These are phyloP conservation scores for Apiotrichum siamense DNA, from an alignment of 1,284 basidiomycete species.

Conservation along the genomic window DNA sequence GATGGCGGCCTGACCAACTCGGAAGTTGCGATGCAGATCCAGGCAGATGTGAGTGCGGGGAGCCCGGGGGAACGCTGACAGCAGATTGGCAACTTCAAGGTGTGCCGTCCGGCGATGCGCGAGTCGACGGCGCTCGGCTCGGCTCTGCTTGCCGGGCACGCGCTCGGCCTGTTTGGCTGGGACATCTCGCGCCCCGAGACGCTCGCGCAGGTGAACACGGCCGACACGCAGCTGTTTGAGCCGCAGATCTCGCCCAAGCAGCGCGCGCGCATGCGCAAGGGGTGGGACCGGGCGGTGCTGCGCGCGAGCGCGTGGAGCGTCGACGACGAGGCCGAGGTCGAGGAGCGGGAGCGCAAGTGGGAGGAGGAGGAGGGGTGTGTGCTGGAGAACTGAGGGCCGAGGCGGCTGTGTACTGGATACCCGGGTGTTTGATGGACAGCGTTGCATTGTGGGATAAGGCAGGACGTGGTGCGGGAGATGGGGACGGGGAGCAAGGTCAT, in stretches of 20 bases:
- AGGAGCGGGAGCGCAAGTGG: constrained; percentile 18
- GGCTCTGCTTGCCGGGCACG: constrained; percentile 86
- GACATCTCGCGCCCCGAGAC: constrained; percentile 78
- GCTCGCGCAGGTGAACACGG: constrained; percentile 78
- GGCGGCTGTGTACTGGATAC: too few species aligned
- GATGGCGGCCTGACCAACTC: constrained; percentile 89
- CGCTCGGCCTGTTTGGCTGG: constrained; percentile 89
- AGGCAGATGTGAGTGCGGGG: constrained; percentile 60
- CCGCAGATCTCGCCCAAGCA: constrained; percentile 57
- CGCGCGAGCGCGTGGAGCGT: constrained; percentile 65
- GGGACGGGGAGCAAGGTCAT: too few species aligned
- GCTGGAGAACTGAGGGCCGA: too few species aligned
- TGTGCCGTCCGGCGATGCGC: constrained; percentile 89
- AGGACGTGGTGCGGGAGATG: too few species aligned
- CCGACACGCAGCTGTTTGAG: constrained; percentile 66
- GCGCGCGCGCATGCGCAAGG: constrained; percentile 60
- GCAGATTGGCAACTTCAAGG: constrained; percentile 77
- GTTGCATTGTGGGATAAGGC: too few species aligned
- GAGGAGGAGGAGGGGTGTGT: constrained; percentile 12
- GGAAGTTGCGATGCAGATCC: constrained; percentile 72
- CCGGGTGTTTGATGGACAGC: too few species aligned
- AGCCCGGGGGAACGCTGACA: constrained; percentile 1
- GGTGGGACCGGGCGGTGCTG: constrained; percentile 80
- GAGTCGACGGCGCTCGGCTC: constrained; percentile 94
- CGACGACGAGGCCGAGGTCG: constrained; percentile 11